Evolutionary conservation across 352 stramenopile genomes (phyloP).

Genomic region (Pythium chondricola): DNA sequence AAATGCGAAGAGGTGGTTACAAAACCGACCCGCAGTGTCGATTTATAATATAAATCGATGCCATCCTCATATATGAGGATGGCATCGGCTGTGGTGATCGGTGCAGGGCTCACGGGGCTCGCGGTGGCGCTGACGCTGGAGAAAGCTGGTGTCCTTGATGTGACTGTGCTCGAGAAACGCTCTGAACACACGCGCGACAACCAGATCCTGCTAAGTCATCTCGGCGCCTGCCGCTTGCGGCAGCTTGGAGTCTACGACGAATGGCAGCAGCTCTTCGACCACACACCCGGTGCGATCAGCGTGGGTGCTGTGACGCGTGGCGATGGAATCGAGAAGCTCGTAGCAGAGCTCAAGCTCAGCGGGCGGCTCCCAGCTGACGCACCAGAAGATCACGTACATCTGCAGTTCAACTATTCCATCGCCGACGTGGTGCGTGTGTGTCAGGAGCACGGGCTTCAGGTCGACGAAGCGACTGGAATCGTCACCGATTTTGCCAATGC

Average conservation of each 20-base stretch:
- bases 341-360: slow-evolving; percentile 10
- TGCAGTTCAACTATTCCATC: slow-evolving; percentile 9
- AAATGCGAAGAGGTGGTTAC: no score
- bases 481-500: slow-evolving; percentile 8
- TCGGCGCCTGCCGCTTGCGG: slow-evolving; percentile 14
- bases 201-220: slow-evolving; percentile 15
- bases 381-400: slow-evolving; percentile 15
- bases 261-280: slow-evolving; percentile 7
- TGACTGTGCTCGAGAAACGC: slow-evolving; percentile 23
- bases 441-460: slow-evolving; percentile 4
- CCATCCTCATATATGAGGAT: slow-evolving; percentile 3
- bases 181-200: slow-evolving; percentile 15
- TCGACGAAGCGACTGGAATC: slow-evolving; percentile 5
- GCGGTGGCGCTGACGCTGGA: slow-evolving; percentile 20
- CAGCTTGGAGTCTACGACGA: slow-evolving; percentile 18
- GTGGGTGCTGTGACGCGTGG: slow-evolving; percentile 20
- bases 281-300: not conserved
- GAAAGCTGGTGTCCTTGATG: slow-evolving; percentile 6
- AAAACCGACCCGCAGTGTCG: no score
- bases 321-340: slow-evolving; percentile 17
- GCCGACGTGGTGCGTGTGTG: slow-evolving; percentile 9
- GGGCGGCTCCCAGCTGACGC: slow-evolving; percentile 13
- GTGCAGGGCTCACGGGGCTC: slow-evolving; percentile 19
- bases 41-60: not conserved
- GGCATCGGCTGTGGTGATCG: slow-evolving; percentile 18